Evolutionary conservation across 768 basidiomycete genomes (phyloP), one percentile per base, ranked within the genome.

Genomic region (Suillus tomentosus): DNA sequence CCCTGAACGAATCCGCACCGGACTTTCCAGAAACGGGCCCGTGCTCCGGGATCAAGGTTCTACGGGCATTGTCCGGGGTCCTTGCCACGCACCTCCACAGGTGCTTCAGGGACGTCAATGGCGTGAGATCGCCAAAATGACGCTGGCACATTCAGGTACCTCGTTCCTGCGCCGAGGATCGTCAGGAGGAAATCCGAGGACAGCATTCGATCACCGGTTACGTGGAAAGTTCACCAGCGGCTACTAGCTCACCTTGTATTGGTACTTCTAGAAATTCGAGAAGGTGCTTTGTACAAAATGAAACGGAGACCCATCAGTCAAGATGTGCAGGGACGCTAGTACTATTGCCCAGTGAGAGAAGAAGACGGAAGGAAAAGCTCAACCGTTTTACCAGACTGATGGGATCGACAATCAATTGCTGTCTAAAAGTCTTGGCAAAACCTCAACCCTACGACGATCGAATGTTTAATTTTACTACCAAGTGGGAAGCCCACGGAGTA

Each of bases 101-200:
- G 19, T 3, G 13, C 5, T 24, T 62, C 70, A 76, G 73, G 73
- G 73, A 73, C 75, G 63, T 60, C 24, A 45, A 40, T 37, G 56
- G 62, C 72, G 73, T 74, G 73, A 47, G 73, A 74, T 27, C 24
- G 40, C 54, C 66, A 70, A 73, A 61, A 67, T 39, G 66, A 47
- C 37, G 50, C 62, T 51, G 64, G 54, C 58, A 60, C 31, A 60
- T 43, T 48, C 42, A 22, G 66, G 67, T 65, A 61, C 74, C 72
- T 75, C 75, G 75, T 74, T 75, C 75, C 71, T 71, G 66, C 64
- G 50, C 71, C 68, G 14, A 55, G 62, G 19, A 64, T 60, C 61
- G 14, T 50, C 17, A 36, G 64, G 40, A 65, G 50, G 60, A 68
- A 73, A 51, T 74, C 75, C 73, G 73, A 74, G 73, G 75, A 74